Evolutionary conservation across 257 asterid species (phyloP), one percentile per base, ranked within the genome.

Genomic region (Solanum ossicruentum): DNA sequence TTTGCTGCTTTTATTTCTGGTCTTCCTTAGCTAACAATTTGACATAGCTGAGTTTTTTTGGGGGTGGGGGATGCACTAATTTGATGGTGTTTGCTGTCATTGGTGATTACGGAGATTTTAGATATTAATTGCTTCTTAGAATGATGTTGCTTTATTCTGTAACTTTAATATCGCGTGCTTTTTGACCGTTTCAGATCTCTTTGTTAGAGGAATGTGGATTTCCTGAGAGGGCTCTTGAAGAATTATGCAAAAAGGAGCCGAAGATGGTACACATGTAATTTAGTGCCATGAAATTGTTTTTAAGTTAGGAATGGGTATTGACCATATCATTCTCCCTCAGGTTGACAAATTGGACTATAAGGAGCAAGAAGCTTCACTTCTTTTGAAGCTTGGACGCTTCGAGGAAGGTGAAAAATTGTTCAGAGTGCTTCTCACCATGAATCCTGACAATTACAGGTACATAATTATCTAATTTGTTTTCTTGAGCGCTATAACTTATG

Each of bases 391-490:
- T 85, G 92, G 93, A 81, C 91, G 81, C 82, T 83, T 91, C 52
- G 96, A 92, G 60, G 98, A 95, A 90, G 98, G 95, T 84, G 97
- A 91, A 91, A 92, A 90, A 66, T 87, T 92, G 82, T 95, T 95
- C 91, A 91, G 86, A 91, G 87, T 88, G 88, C 91, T 97, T 45
- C 98, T 95, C 84, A 88, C 95, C 3, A 90, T 93, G 97, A 97
- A 97, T 91, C 97, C 99, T 77, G 98, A 97, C 88, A 95, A 97
- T 88, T 97, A 95, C 88, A 89, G 98, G 98, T 95, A 86, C 65
- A 26, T 77, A 77, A 8, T 77, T 26, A 77, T 52, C 65, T 77
- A 77, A 8, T 52, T 77, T 26, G 47, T 51, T 52, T 77, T 17
- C 26, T 77, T 77, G 65, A 52, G 52, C 65, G 65, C 45, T 77